Evolutionary conservation across 495 filamentous ascomycete species (phyloP).

Genomic region (Tetracladium setigerum): DNA sequence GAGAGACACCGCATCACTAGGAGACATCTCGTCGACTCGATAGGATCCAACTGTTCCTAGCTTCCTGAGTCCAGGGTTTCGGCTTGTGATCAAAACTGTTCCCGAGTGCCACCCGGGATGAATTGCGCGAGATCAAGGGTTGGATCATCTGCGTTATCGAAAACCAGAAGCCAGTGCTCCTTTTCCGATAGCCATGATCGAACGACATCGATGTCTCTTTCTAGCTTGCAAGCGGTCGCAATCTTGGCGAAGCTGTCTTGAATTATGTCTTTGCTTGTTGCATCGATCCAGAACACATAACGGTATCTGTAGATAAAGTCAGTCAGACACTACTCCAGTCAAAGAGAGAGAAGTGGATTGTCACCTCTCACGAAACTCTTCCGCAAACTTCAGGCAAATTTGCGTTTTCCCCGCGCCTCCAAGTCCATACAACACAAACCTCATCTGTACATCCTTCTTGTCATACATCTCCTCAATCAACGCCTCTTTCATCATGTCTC

Average conservation of each 20-base stretch:
- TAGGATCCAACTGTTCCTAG: slow-evolving; percentile 27
- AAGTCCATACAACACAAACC: slow-evolving; percentile 17
- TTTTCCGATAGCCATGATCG: slow-evolving; percentile 28
- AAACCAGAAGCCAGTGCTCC: slow-evolving; percentile 34
- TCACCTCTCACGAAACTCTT: slow-evolving; percentile 7
- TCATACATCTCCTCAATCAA: background rate
- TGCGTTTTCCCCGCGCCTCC: slow-evolving; percentile 34
- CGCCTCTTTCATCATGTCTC: background rate
- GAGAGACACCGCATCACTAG: slow-evolving; percentile 15
- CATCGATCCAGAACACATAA: slow-evolving; percentile 40
- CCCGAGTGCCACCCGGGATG: slow-evolving; percentile 30
- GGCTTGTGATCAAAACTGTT: slow-evolving; percentile 33
- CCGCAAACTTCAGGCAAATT: slow-evolving; percentile 30
- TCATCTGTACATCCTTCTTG: slow-evolving; percentile 4
- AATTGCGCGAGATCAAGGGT: slow-evolving; percentile 24
- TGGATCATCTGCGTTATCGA: slow-evolving; percentile 42
- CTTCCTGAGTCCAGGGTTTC: slow-evolving; percentile 25
- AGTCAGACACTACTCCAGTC: too few species aligned
- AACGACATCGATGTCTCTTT: slow-evolving; percentile 17
- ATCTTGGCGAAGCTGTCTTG: slow-evolving; percentile 24
- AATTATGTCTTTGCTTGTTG: slow-evolving; percentile 22
- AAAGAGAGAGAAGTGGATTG: too few species aligned
- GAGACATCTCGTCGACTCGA: slow-evolving; percentile 23
- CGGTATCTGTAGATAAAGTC: slow-evolving; percentile 26
- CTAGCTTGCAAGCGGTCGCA: slow-evolving; percentile 10